A percentile compares a stretch with the other conserved stretches of the same genome.
phyloP scores from a whole-genome alignment of 176 grass and related monocot genomes.

The Cymbopogon citratus region DNA sequence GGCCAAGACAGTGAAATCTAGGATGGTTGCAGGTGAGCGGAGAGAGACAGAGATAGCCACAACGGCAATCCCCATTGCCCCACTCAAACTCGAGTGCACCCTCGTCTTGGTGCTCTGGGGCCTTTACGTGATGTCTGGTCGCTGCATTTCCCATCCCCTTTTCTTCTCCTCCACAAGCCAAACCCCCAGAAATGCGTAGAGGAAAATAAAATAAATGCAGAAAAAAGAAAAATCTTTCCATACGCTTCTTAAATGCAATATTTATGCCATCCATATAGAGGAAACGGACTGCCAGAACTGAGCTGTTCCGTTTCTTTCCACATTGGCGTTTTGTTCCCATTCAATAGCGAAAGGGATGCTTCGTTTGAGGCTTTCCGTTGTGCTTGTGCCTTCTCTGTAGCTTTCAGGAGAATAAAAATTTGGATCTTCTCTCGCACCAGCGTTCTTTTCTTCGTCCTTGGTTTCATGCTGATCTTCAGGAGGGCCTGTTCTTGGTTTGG shows the following conservation, averaged over 20 bases:
- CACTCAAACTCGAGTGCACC: slow-evolving; percentile 31
- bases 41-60: slow-evolving; percentile 22
- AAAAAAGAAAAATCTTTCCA: slow-evolving; percentile 13
- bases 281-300: slow-evolving; percentile 19
- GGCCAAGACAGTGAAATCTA: slow-evolving; percentile 17
- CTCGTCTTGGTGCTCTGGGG: background rate
- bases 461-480: slow-evolving; percentile 16
- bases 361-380: slow-evolving; percentile 27
- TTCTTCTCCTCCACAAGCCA: slow-evolving; percentile 19
- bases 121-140: slow-evolving; percentile 17
- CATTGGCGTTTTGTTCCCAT: slow-evolving; percentile 22
- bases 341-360: slow-evolving; percentile 31
- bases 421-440: background rate
- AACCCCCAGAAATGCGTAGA: background rate
- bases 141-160: slow-evolving; percentile 18
- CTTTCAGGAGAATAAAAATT: slow-evolving; percentile 22
- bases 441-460: background rate
- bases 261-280: slow-evolving; percentile 6
- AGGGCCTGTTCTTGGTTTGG: slow-evolving; percentile 1
- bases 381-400: slow-evolving; percentile 22
- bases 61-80: slow-evolving; percentile 30
- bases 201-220: slow-evolving; percentile 9
- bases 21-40: background rate
- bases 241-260: slow-evolving; percentile 27
- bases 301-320: slow-evolving; percentile 7